Evolutionary conservation across 129 eudicot genomes (phyloP), one percentile per base, ranked within the genome.

Genomic region (Smallanthus sonchifolius): DNA sequence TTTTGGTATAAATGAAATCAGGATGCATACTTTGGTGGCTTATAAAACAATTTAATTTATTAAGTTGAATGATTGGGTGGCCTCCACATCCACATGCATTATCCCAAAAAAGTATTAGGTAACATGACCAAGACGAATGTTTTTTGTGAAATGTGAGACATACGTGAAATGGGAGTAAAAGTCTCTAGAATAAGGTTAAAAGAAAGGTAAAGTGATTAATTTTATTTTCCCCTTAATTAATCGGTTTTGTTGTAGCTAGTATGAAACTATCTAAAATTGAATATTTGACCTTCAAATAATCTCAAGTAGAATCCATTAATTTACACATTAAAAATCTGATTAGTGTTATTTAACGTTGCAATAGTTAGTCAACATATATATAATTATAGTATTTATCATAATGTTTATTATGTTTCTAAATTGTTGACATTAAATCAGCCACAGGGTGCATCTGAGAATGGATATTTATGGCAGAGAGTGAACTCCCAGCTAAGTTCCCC

Each of bases 401-500:
- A 4, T 34, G 67, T 20, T 61, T 34, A 34, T 35, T 34, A 34
- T 30, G 66, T 32, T 60, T 61, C 67, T 61, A 15, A 61, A 32
- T 35, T 61, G 43, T 34, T 61, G 13, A 44, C 61, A 44, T 72
- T 28, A 10, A 69, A 35, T 72, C 86, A 91, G 88, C 91, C 94
- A 75, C 97, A 80, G 70, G 96, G 97, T 67, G 91, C 92, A 36
- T 90, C 99, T 57, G 99, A 95, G 74, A 95, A 95, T 79, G 97
- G 96, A 37, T 85, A 91, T 70, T 67, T 91, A 76, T 95, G 99
- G 99, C 99, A 95, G 84, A 84, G 93, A 79, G 96, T 84, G 63
- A 95, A 88, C 79, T 95, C 97, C 49, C 99, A 95, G 80, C 75
- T 95, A 38, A 95, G 99, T 76, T 95, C 99, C 13, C 99, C 99